Percentiles rank a stretch among this genome's conserved stretches.
phyloP scores from a whole-genome alignment of 257 asterid species.

The Gynochthodes officinalis region DNA sequence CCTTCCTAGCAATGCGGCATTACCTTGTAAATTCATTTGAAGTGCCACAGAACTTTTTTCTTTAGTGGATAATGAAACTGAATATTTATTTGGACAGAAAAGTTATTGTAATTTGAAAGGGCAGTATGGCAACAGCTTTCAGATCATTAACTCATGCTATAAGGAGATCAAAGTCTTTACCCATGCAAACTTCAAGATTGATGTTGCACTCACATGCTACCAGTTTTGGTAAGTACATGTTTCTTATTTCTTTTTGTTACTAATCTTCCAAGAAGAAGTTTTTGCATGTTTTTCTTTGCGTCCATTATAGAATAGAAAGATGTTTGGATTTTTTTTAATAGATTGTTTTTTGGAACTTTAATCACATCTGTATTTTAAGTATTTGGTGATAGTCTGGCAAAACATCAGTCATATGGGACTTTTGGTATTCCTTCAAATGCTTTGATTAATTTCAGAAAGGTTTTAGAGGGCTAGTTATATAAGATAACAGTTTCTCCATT shows the following conservation, averaged over 20 bases:
- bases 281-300: conserved; percentile 4
- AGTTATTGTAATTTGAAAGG: neutral
- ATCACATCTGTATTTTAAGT: neutral
- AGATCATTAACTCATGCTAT: conserved; percentile 50
- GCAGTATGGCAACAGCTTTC: conserved; percentile 49
- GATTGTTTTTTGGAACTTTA: neutral
- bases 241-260: neutral
- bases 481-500: neutral
- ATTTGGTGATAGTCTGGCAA: neutral
- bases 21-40: neutral
- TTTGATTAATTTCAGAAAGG: neutral
- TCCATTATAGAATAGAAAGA: neutral
- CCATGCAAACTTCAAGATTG: conserved; percentile 34
- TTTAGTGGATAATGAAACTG: neutral
- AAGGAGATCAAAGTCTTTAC: conserved; percentile 37
- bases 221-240: conserved; percentile 62
- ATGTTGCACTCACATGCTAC: conserved; percentile 79
- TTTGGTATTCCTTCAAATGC: neutral
- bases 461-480: neutral
- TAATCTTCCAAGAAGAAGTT: neutral
- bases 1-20: too few relatives aligned
- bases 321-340: neutral
- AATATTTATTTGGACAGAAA: conserved; percentile 10
- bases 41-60: neutral
- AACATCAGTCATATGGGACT: neutral